Conservation (phyloP, 805 yeast species). For the Kurtzmaniella cleridarum region DNA sequence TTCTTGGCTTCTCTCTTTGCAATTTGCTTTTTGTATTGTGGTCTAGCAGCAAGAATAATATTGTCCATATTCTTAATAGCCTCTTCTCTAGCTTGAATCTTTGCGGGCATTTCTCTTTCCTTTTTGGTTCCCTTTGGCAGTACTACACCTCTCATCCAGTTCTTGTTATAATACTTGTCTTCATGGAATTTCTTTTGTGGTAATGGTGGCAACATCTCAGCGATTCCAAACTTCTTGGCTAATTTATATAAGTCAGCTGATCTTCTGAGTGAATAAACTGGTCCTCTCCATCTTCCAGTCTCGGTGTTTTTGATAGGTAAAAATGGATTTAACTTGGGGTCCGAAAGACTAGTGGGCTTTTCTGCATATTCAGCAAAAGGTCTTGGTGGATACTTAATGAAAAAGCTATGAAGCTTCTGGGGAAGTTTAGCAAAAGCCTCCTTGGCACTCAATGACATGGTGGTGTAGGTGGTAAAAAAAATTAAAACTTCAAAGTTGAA, state of each 20-base stretch:
- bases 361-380: constrained; percentile 65
- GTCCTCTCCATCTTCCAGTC: constrained; percentile 70
- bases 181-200: constrained; percentile 68
- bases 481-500: neutral
- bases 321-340: constrained; percentile 79
- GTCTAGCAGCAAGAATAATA: constrained; percentile 58
- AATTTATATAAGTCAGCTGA: constrained; percentile 79
- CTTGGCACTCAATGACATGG: constrained; percentile 27
- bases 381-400: constrained; percentile 77
- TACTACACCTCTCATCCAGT: constrained; percentile 69
- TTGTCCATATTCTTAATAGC: constrained; percentile 67
- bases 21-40: constrained; percentile 35
- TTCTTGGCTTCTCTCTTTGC: constrained; percentile 28
- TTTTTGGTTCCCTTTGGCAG: constrained; percentile 77
- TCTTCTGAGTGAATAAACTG: constrained; percentile 74
- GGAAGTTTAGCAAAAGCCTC: constrained; percentile 63
- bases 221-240: constrained; percentile 76
- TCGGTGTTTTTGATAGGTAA: constrained; percentile 79
- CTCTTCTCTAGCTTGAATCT: constrained; percentile 54
- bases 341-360: constrained; percentile 59
- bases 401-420: constrained; percentile 61
- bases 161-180: constrained; percentile 67
- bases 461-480: neutral
- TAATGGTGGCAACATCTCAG: constrained; percentile 67
- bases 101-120: constrained; percentile 61